phyloP scores from a whole-genome alignment of 225 moss, liverwort and hornwort genomes.

The Sphagnum tenellum region DNA sequence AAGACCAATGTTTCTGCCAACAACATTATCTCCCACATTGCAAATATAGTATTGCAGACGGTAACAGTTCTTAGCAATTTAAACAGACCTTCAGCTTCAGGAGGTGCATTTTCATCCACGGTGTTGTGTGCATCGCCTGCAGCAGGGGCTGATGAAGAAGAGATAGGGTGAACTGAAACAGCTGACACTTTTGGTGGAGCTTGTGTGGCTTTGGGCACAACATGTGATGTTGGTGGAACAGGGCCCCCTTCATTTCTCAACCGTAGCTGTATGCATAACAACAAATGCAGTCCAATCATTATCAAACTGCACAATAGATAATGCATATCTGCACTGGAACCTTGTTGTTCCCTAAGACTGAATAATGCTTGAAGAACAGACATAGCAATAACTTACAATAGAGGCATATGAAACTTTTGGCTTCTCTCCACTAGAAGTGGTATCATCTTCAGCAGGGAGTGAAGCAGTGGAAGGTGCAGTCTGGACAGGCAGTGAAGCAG shows the following conservation, averaged over 20 bases:
- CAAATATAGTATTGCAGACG: neutral
- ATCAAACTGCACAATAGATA: neutral
- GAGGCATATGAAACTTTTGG: constrained; percentile 41
- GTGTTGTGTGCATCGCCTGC: constrained; percentile 29
- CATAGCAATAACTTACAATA: constrained; percentile 15
- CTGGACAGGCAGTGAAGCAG: constrained; percentile 11
- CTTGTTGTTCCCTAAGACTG: neutral
- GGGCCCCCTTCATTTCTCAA: constrained; percentile 2
- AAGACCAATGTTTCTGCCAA: too few relatives aligned
- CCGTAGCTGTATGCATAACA: constrained; percentile 2
- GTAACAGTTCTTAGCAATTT: neutral
- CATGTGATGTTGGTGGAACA: neutral
- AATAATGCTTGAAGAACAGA: neutral
- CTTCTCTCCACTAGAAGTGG: constrained; percentile 10
- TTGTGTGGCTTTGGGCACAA: constrained; percentile 26
- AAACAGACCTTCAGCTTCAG: constrained; percentile 58
- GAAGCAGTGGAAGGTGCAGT: constrained; percentile 6
- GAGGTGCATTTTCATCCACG: constrained; percentile 29
- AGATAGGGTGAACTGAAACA: neutral
- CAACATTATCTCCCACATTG: neutral
- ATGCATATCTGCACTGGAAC: too few relatives aligned
- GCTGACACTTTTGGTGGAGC: constrained; percentile 33
- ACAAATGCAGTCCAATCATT: neutral
- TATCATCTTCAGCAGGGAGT: constrained; percentile 8
- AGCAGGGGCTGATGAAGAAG: constrained; percentile 23